These are phyloP conservation scores for Elymus sibiricus DNA, from an alignment of 176 grass and related monocot species.

Conservation along the genomic window DNA sequence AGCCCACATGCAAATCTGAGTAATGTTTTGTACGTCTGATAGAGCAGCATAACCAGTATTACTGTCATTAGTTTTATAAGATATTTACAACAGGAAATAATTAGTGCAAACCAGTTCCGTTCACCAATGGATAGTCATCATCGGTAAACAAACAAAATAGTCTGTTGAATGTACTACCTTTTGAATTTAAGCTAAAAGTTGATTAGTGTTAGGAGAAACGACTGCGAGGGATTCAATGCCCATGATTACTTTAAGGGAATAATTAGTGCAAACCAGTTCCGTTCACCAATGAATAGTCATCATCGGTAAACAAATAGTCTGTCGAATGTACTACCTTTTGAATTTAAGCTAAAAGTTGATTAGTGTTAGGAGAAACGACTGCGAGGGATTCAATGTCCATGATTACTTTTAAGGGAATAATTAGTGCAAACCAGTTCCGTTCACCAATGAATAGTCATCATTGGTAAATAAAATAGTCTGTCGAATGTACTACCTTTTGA, in stretches of 20 bases:
- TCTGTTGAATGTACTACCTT: neutral
- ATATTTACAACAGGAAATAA: constrained; percentile 2
- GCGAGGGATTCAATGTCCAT: neutral
- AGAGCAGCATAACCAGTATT: neutral
- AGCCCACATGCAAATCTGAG: neutral
- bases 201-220: neutral
- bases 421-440: neutral
- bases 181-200: neutral
- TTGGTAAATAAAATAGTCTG: neutral
- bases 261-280: neutral
- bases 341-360: neutral
- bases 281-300: neutral
- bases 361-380: neutral
- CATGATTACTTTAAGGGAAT: constrained; percentile 19
- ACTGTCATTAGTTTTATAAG: neutral
- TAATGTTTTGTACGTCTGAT: neutral
- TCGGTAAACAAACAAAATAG: neutral
- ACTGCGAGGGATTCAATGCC: neutral
- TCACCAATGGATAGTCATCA: neutral
- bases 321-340: neutral
- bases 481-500: neutral
- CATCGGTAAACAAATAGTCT: neutral
- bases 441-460: neutral
- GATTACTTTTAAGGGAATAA: constrained; percentile 14
- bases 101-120: neutral